phyloP scores from a whole-genome alignment of 2,329 filamentous ascomycete genomes.

The Alternaria gaisen region DNA sequence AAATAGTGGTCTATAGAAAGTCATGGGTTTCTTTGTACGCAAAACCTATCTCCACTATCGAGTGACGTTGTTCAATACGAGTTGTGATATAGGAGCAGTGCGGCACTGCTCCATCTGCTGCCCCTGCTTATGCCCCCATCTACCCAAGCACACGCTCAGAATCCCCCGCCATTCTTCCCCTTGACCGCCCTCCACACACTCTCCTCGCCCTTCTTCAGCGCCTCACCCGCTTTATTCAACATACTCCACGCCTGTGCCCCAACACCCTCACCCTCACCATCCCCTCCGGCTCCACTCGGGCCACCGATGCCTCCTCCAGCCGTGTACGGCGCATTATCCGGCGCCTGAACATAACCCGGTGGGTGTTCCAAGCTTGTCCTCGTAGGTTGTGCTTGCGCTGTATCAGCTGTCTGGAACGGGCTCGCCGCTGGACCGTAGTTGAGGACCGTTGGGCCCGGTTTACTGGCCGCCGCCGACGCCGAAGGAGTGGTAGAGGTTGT shows the following conservation, averaged over 20 bases:
- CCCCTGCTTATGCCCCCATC: neutral
- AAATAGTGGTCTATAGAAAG: conserved; percentile 52
- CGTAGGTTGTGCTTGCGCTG: conserved; percentile 7
- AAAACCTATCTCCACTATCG: conserved; percentile 11
- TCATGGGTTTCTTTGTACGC: conserved; percentile 41
- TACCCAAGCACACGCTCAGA: neutral
- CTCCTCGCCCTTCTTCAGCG: conserved; percentile 48
- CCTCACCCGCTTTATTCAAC: conserved; percentile 48
- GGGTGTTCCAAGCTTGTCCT: conserved; percentile 52
- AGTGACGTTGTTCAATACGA: neutral
- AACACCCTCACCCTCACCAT: conserved; percentile 28
- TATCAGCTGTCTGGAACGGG: conserved; percentile 36
- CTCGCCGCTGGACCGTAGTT: conserved; percentile 48
- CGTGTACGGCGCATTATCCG: conserved; percentile 50
- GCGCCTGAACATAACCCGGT: conserved; percentile 59
- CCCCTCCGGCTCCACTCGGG: conserved; percentile 30
- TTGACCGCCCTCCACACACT: conserved; percentile 47
- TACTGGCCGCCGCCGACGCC: conserved; percentile 9
- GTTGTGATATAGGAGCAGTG: neutral
- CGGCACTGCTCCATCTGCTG: neutral
- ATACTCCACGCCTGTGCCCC: conserved; percentile 47
- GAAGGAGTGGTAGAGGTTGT: conserved; percentile 28
- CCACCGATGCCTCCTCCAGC: conserved; percentile 51
- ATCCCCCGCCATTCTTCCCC: conserved; percentile 31
- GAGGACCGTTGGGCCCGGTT: conserved; percentile 50